Conservation (phyloP, 164 flowering plant species). For the Chimonanthus praecox region DNA sequence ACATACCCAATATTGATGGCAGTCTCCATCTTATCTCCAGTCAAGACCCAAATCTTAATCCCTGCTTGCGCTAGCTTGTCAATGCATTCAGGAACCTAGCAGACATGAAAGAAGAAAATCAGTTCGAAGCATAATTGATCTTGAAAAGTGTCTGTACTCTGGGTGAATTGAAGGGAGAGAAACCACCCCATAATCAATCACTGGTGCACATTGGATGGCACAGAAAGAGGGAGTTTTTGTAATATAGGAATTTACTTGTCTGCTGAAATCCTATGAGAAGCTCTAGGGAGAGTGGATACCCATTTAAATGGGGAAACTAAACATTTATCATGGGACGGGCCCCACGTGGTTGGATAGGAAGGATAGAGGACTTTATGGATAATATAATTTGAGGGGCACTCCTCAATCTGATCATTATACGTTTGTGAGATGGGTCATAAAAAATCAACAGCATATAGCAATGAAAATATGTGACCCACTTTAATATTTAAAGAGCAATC, state of each 20-base stretch:
- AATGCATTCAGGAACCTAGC: slow-evolving; percentile 90
- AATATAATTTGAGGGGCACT: too few species aligned
- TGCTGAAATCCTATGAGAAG: too few species aligned
- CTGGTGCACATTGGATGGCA: not conserved
- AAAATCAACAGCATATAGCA: too few species aligned
- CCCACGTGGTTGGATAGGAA: too few species aligned
- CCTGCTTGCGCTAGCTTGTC: slow-evolving; percentile 97
- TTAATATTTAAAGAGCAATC: too few species aligned
- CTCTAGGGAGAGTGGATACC: too few species aligned
- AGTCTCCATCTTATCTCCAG: slow-evolving; percentile 99
- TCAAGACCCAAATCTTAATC: slow-evolving; percentile 93
- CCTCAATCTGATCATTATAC: too few species aligned
- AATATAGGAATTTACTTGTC: not conserved
- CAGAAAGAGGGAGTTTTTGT: not conserved
- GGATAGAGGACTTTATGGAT: too few species aligned
- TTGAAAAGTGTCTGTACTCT: not conserved
- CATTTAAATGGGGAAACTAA: too few species aligned
- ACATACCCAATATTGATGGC: slow-evolving; percentile 96
- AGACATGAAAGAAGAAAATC: not conserved
- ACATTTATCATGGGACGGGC: too few species aligned
- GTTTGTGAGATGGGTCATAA: too few species aligned
- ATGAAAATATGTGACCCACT: too few species aligned
- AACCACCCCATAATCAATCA: not conserved
- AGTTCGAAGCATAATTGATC: not conserved
- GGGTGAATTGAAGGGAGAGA: not conserved